phyloP scores from a whole-genome alignment of 2,329 filamentous ascomycete genomes.

The Fusarium floridanum region DNA sequence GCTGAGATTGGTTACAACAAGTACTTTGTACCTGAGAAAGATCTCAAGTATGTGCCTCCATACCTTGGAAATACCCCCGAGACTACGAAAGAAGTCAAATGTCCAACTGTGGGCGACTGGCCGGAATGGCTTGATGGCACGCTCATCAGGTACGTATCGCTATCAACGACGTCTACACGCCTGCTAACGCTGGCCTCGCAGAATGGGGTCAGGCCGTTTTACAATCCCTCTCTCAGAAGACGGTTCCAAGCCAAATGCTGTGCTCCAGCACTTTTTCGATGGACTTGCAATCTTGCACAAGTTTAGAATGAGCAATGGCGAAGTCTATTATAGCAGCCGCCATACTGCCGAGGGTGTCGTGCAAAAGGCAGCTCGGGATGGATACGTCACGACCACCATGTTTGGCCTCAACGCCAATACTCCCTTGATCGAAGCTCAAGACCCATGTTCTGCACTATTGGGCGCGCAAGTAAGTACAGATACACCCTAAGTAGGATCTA shows the following conservation, averaged over 20 bases:
- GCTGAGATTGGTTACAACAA: neutral
- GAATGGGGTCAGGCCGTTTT: neutral
- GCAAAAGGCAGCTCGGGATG: neutral
- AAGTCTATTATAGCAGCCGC: neutral
- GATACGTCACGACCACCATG: neutral
- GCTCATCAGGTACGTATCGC: neutral
- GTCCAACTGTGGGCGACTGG: neutral
- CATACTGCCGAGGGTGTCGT: neutral
- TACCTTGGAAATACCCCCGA: neutral
- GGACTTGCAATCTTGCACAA: neutral
- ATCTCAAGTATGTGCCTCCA: neutral
- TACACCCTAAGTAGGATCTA: neutral
- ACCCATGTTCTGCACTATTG: neutral
- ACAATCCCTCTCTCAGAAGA: neutral
- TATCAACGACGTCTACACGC: accelerated
- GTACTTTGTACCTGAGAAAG: neutral
- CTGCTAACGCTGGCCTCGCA: neutral
- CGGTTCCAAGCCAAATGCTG: neutral
- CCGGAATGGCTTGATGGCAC: neutral
- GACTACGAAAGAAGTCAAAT: neutral
- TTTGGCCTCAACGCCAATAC: neutral
- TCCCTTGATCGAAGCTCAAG: neutral
- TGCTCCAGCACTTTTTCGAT: neutral
- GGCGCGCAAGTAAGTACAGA: neutral
- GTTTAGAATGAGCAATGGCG: neutral